A percentile compares a stretch with the other conserved stretches of the same genome.
phyloP scores from a whole-genome alignment of 495 filamentous ascomycete species.

The Penicillium ochrochloron region DNA sequence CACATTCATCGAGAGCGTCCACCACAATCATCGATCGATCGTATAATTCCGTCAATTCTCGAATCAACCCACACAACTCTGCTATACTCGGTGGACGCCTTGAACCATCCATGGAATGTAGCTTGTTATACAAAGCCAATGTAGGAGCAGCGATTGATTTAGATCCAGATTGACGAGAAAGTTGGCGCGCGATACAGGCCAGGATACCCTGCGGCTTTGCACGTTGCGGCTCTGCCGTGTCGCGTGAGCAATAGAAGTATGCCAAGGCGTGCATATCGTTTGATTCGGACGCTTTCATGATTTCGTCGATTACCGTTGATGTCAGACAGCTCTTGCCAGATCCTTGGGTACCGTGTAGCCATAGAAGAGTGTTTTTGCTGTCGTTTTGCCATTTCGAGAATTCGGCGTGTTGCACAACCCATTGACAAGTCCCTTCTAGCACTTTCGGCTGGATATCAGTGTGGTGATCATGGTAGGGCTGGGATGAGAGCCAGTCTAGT shows the following conservation, averaged over 20 bases:
- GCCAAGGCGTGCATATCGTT: background rate
- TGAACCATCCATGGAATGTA: background rate
- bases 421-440: background rate
- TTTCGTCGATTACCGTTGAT: background rate
- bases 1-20: background rate
- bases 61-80: background rate
- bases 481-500: constrained; percentile 2
- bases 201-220: background rate
- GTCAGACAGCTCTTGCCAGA: constrained; percentile 1
- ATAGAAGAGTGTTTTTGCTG: background rate
- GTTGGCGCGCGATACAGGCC: background rate
- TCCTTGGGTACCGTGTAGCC: background rate
- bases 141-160: background rate
- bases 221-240: constrained; percentile 2
- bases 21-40: constrained; percentile 3
- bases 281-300: background rate
- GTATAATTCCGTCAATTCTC: background rate
- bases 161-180: background rate
- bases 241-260: constrained; percentile 2
- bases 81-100: background rate
- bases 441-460: background rate
- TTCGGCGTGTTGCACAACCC: background rate
- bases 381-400: constrained; percentile 1
- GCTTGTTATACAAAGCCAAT: background rate
- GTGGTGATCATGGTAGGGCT: constrained; percentile 6